Evolutionary conservation across 495 filamentous ascomycete species (phyloP).

Genomic region (Letharia columbiana): DNA sequence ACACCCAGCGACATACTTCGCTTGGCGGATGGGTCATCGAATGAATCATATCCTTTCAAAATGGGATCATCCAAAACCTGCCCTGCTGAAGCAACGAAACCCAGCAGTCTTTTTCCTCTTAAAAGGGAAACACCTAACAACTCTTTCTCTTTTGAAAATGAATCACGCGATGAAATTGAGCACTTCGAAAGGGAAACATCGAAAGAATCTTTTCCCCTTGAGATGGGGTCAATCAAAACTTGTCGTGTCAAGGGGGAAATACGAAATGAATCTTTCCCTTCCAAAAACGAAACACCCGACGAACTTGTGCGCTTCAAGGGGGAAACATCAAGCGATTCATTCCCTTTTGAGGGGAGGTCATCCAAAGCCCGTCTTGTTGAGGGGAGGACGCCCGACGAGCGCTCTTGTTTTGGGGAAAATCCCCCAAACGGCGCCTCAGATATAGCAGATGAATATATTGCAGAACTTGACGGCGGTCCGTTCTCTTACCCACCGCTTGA

Average conservation of each 20-base stretch:
- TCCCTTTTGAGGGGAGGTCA: background rate
- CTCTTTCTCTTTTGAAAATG: background rate
- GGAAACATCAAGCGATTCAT: background rate
- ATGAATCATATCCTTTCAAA: background rate
- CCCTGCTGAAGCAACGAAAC: background rate
- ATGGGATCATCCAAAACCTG: background rate
- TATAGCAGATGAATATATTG: conserved; percentile 23
- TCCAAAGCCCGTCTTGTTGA: background rate
- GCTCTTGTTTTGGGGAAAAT: background rate
- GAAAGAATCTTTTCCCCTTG: background rate
- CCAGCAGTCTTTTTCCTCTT: background rate
- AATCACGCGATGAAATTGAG: background rate
- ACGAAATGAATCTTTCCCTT: too few species aligned
- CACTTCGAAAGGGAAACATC: background rate
- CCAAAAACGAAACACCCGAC: background rate
- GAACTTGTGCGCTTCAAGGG: background rate
- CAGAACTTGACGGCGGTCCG: conserved; percentile 19
- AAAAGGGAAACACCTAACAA: background rate
- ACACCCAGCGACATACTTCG: background rate
- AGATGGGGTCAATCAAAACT: background rate
- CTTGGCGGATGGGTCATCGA: background rate
- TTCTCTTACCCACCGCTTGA: conserved; percentile 9
- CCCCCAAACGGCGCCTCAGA: background rate
- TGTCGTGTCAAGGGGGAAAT: background rate
- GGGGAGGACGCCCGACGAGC: background rate